Evolutionary conservation across 2,329 filamentous ascomycete species (phyloP).

Genomic region (Cadophora gregata): DNA sequence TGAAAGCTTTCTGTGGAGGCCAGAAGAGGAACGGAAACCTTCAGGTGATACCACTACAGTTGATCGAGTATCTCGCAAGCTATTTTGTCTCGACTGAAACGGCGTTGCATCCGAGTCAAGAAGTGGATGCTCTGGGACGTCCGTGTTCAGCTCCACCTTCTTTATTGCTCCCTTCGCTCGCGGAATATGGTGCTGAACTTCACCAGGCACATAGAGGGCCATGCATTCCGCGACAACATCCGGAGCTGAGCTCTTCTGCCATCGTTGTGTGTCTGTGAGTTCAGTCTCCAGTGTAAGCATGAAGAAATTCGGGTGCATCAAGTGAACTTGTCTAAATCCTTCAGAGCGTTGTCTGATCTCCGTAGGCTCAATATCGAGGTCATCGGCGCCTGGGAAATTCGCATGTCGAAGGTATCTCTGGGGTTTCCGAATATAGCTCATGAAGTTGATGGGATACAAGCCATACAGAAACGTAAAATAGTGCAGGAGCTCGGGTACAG

Average conservation of each 20-base stretch:
- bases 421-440: constrained; percentile 84
- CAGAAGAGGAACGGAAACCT: constrained; percentile 46
- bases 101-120: constrained; percentile 36
- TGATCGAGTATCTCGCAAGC: constrained; percentile 61
- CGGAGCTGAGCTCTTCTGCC: constrained; percentile 79
- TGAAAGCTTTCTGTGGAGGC: constrained; percentile 52
- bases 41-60: constrained; percentile 48
- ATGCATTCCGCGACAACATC: constrained; percentile 84
- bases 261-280: constrained; percentile 75
- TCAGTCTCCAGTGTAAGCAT: constrained; percentile 80
- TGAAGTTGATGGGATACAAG: constrained; percentile 83
- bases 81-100: constrained; percentile 46
- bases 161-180: constrained; percentile 28
- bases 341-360: constrained; percentile 80
- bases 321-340: constrained; percentile 72
- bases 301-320: constrained; percentile 86
- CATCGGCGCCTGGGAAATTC: constrained; percentile 71
- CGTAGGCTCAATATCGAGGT: constrained; percentile 78
- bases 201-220: constrained; percentile 58
- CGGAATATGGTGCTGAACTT: constrained; percentile 31
- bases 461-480: constrained; percentile 87
- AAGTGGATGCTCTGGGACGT: constrained; percentile 41
- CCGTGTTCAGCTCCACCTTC: constrained; percentile 34
- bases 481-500: constrained; percentile 70
- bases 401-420: constrained; percentile 78